Conservation (phyloP, 305 asterid species). For the Fraxinus angustifolia region DNA sequence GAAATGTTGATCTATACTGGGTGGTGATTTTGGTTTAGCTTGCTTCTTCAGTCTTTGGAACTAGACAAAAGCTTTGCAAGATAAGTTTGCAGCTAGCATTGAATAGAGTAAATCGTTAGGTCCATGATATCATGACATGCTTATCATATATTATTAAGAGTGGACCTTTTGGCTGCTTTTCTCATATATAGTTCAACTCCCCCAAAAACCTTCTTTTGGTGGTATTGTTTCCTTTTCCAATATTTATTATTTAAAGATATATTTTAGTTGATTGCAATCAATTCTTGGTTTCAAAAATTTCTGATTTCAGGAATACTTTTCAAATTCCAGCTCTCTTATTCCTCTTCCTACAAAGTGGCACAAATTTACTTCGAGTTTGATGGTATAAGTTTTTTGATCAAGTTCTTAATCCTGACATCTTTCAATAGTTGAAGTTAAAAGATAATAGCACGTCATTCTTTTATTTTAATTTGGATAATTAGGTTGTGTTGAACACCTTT, state of each 20-base stretch:
- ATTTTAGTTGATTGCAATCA: background rate
- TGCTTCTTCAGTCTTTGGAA: background rate
- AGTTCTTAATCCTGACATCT: slow-evolving; percentile 8
- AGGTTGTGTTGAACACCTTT: slow-evolving; percentile 82
- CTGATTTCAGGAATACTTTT: slow-evolving; percentile 71
- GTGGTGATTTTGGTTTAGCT: background rate
- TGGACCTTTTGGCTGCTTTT: slow-evolving; percentile 7
- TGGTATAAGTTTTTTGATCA: slow-evolving; percentile 39
- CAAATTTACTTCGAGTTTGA: slow-evolving; percentile 59
- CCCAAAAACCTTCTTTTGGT: background rate
- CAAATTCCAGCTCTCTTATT: slow-evolving; percentile 76
- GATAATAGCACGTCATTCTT: slow-evolving; percentile 7
- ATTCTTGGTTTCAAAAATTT: slow-evolving; percentile 12
- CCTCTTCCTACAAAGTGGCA: slow-evolving; percentile 70
- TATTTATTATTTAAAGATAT: background rate
- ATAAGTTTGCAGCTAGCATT: background rate
- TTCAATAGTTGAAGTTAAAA: background rate
- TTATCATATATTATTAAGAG: background rate
- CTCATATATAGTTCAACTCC: background rate
- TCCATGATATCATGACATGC: background rate
- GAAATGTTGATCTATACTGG: background rate
- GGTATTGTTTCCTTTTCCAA: slow-evolving; percentile 6
- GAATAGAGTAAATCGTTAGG: background rate
- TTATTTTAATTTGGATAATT: slow-evolving; percentile 22
- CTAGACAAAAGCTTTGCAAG: background rate